Evolutionary conservation across 805 yeast species (phyloP).

Genomic region (Schizosaccharomyces osmophilus): DNA sequence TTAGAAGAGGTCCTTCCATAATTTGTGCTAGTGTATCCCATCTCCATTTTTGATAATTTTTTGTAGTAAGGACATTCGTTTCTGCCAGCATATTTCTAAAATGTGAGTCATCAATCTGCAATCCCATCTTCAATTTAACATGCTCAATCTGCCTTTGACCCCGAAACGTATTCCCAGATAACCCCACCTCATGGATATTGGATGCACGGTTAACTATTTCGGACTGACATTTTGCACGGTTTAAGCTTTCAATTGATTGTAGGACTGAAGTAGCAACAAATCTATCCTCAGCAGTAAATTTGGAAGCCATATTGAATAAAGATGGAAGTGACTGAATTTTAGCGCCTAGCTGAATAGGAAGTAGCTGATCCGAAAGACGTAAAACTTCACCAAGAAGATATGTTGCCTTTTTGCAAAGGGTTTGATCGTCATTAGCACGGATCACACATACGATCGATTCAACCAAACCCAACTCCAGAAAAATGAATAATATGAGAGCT

Average conservation of each 20-base stretch:
- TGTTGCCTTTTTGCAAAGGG: slow-evolving; percentile 32
- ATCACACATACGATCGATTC: slow-evolving; percentile 5
- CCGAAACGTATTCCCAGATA: not conserved
- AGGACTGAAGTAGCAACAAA: slow-evolving; percentile 17
- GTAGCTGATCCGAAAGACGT: slow-evolving; percentile 25
- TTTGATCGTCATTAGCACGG: slow-evolving; percentile 16
- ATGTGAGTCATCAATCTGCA: slow-evolving; percentile 35
- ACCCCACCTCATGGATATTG: too few species aligned
- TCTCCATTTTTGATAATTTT: slow-evolving; percentile 66
- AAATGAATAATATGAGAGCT: slow-evolving; percentile 30
- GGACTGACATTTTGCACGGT: not conserved
- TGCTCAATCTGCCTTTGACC: slow-evolving; percentile 4
- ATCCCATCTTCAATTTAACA: slow-evolving; percentile 15
- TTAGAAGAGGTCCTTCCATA: slow-evolving; percentile 63
- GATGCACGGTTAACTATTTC: too few species aligned
- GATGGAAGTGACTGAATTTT: slow-evolving; percentile 10
- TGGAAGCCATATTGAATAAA: slow-evolving; percentile 10
- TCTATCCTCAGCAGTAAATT: slow-evolving; percentile 8
- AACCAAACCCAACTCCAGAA: slow-evolving; percentile 18
- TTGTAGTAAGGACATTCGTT: slow-evolving; percentile 51
- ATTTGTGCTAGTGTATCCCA: slow-evolving; percentile 52
- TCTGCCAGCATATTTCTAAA: slow-evolving; percentile 41
- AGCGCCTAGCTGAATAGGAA: slow-evolving; percentile 25
- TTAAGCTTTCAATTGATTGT: slow-evolving; percentile 24
- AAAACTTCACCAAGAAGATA: slow-evolving; percentile 38